Percentiles rank a stretch among this genome's conserved stretches.
Conservation (phyloP, 2,329 filamentous ascomycete genomes). For the Trichoderma afroharzianum region DNA sequence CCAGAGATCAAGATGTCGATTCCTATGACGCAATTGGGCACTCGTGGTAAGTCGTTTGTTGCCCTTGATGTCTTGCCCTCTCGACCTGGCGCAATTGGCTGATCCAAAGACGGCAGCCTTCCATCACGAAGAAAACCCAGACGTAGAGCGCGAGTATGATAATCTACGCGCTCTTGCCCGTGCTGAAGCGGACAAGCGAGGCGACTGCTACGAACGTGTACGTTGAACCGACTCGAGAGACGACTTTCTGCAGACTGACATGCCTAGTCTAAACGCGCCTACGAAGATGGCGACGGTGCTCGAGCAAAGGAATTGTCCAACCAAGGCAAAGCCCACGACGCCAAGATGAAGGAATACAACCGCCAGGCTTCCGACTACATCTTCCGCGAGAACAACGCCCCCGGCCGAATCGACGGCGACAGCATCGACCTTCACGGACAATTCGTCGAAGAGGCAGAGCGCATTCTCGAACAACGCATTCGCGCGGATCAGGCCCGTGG, state of each 20-base stretch:
- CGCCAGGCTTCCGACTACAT: slow-evolving; percentile 89
- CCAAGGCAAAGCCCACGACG: slow-evolving; percentile 79
- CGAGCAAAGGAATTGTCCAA: slow-evolving; percentile 79
- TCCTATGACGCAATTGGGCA: slow-evolving; percentile 39
- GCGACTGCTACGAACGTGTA: slow-evolving; percentile 71
- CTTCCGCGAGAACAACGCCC: slow-evolving; percentile 89
- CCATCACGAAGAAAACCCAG: slow-evolving; percentile 64
- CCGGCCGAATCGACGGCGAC: slow-evolving; percentile 69
- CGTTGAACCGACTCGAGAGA: slow-evolving; percentile 22
- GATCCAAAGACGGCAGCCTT: slow-evolving; percentile 54
- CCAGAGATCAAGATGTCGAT: slow-evolving; percentile 31
- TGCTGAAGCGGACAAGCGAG: slow-evolving; percentile 74
- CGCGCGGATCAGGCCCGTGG: slow-evolving; percentile 68
- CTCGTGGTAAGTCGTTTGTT: slow-evolving; percentile 34
- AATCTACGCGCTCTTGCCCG: slow-evolving; percentile 80
- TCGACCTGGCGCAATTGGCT: neutral
- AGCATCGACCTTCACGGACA: slow-evolving; percentile 93
- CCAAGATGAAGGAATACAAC: slow-evolving; percentile 84
- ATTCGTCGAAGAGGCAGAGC: slow-evolving; percentile 91
- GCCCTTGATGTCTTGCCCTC: neutral
- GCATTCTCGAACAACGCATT: slow-evolving; percentile 83
- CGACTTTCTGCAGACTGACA: neutral
- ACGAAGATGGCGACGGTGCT: slow-evolving; percentile 76
- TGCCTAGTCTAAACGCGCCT: slow-evolving; percentile 61
- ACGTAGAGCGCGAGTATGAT: slow-evolving; percentile 85